Evolutionary conservation across 2,329 filamentous ascomycete species (phyloP).

Genomic region (Sarocladiaceae sp.): DNA sequence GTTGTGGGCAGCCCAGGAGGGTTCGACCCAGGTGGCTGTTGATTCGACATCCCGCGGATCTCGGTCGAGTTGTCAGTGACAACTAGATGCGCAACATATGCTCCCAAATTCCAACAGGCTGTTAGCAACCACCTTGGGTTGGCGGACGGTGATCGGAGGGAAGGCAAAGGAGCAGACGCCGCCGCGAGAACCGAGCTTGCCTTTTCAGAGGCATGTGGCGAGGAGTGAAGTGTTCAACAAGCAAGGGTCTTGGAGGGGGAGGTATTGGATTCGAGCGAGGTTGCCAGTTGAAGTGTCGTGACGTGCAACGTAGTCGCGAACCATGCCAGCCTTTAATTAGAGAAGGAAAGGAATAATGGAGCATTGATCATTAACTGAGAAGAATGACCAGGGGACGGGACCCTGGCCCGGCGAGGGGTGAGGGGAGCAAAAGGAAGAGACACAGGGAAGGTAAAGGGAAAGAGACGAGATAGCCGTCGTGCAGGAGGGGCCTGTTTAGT

Average conservation of each 20-base stretch:
- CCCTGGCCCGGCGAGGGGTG: slow-evolving; percentile 10
- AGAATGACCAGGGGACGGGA: slow-evolving; percentile 7
- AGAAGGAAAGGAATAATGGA: slow-evolving; percentile 7
- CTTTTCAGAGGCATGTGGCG: slow-evolving; percentile 8
- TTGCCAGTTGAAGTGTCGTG: slow-evolving; percentile 7
- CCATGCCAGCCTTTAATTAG: slow-evolving; percentile 10
- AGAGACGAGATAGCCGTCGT: slow-evolving; percentile 6
- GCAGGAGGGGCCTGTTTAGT: slow-evolving; percentile 6
- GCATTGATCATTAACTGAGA: slow-evolving; percentile 3
- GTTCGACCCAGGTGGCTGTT: slow-evolving; percentile 8
- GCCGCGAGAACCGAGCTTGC: not conserved
- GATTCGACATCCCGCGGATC: slow-evolving; percentile 5
- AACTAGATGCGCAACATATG: not conserved
- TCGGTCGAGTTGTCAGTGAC: not conserved
- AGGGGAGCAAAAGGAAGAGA: slow-evolving; percentile 10
- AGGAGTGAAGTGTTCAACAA: not conserved
- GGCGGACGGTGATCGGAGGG: not conserved
- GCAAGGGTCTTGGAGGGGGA: not conserved
- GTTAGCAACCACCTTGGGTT: not conserved
- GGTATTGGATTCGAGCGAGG: not conserved
- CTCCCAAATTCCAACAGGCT: not conserved
- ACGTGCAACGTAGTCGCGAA: slow-evolving; percentile 6
- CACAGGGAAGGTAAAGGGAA: not conserved
- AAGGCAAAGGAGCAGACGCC: slow-evolving; percentile 1
- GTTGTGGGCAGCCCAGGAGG: slow-evolving; percentile 6